phyloP scores from a whole-genome alignment of 2,329 filamentous ascomycete species.

The Coniochaeta sp. region DNA sequence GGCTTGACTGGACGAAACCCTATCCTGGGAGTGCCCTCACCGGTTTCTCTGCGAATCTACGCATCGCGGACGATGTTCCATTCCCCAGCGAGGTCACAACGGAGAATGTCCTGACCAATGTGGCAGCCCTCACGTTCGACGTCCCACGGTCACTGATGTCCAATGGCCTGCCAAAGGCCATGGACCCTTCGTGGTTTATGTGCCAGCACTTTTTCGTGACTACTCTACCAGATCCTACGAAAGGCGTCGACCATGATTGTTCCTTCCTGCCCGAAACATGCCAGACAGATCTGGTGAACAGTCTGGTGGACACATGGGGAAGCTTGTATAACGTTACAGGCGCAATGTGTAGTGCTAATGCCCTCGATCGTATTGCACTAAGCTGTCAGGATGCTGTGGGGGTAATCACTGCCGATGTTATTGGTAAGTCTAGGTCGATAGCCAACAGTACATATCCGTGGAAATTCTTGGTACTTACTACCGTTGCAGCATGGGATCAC shows the following conservation, averaged over 20 bases:
- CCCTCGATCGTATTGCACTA: background rate
- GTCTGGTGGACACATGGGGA: background rate
- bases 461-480: too few species aligned
- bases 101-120: too few species aligned
- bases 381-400: background rate
- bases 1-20: conserved; percentile 1
- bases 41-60: background rate
- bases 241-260: background rate
- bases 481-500: too few species aligned
- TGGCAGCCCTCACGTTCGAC: background rate
- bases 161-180: background rate
- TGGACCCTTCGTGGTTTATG: background rate
- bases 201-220: background rate
- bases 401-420: too few species aligned
- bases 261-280: background rate
- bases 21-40: background rate
- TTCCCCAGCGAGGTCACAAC: background rate
- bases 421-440: too few species aligned
- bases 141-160: background rate
- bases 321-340: background rate
- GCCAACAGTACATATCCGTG: too few species aligned
- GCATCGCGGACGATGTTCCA: background rate
- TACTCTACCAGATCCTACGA: background rate
- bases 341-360: background rate
- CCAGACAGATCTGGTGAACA: background rate